phyloP scores from a whole-genome alignment of 2,329 filamentous ascomycete genomes.

The Xylariales sp. region DNA sequence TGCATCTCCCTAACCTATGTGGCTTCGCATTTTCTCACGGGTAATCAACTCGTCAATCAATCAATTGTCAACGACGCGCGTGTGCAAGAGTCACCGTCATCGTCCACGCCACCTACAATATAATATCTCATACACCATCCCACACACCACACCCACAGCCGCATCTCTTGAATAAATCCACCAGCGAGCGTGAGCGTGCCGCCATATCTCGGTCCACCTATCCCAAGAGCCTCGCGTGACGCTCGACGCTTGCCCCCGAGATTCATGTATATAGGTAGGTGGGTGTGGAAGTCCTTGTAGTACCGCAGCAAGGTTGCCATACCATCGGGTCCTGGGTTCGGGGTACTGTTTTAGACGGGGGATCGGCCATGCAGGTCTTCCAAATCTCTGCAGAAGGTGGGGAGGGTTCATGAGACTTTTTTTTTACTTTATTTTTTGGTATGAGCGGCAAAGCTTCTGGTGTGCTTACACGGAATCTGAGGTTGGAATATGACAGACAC shows the following conservation, averaged over 20 bases:
- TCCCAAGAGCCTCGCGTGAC: background rate
- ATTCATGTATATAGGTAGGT: background rate
- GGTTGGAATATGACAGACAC: conserved; percentile 5
- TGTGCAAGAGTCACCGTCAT: background rate
- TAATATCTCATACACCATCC: background rate
- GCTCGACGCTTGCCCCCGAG: conserved; percentile 1
- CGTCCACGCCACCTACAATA: background rate
- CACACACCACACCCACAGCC: no score
- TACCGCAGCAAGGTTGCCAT: conserved; percentile 24
- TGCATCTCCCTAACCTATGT: no score
- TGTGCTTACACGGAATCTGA: background rate
- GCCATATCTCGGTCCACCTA: background rate
- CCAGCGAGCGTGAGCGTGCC: no score
- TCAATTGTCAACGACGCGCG: no score
- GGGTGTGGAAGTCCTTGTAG: background rate
- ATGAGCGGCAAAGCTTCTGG: background rate
- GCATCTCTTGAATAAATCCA: no score
- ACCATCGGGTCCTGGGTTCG: conserved; percentile 21
- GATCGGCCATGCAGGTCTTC: conserved; percentile 17
- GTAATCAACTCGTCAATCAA: no score
- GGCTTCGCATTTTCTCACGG: no score
- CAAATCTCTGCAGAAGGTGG: conserved; percentile 7
- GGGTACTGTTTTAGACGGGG: conserved; percentile 13
- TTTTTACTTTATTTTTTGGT: background rate
- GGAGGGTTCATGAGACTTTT: conserved; percentile 12